Base-by-base conservation (phyloP, 352 stramenopile species). In the Phytophthora pinifolia region DNA sequence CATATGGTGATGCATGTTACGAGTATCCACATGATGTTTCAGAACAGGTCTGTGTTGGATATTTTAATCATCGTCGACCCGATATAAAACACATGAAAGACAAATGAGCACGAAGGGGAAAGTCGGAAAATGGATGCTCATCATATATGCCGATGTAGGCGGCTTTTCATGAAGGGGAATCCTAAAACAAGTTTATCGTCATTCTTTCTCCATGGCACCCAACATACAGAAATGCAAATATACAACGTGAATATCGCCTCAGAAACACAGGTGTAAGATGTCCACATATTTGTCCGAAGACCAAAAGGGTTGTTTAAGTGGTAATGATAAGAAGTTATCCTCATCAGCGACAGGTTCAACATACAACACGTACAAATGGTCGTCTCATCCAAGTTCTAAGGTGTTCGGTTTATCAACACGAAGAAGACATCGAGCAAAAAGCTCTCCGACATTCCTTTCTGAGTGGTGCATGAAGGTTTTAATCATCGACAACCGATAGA, bases 1-100 rank as follows among this genome's bases (percentile, higher is more conserved):
- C 79, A 92, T 86, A 92, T 92, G 83, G 83, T 92, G 83, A 92
- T 92, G 83, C 83, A 94, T 94, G 83, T 89, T 89, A 76, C 47
- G 44, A 30, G 64, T 81, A 76, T 94, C 83, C 74, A 92, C 83
- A 94, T 67, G 64, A 32, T 59, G 50, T 50, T 90, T 94, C 82
- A 88, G 83, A 90, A 94, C 83, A 94, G 83, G 83, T 94, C 83
- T 94, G 78, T 90, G 73, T 83, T 70, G 67, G 65, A 88, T 65
- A 63, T 72, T 84, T 71, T 83, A 91, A 92, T 94, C 83, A 87
- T 92, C 46, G 83, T 71, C 69, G 49, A 69, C 59, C 46, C 42
- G 17, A 10, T 25, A 4, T 44, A 43, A 22, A 20, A 18, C 34
- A 50, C 34, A 31, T 13, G 18, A 58, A 29, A 52, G n/a, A 62